phyloP scores from a whole-genome alignment of 805 yeast species.

The Candida quercuum region DNA sequence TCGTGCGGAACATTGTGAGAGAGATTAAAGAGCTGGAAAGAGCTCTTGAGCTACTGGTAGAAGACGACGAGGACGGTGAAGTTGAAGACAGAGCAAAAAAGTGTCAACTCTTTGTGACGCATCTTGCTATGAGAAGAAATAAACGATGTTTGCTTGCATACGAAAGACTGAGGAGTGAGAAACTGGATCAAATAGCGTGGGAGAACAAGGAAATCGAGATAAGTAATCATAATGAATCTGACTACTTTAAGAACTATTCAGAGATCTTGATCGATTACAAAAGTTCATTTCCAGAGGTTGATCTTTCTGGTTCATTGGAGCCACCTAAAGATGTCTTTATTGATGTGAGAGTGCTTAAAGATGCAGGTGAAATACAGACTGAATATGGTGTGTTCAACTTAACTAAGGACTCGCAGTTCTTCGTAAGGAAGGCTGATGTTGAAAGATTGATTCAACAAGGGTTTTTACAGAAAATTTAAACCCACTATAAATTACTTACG shows the following conservation, averaged over 20 bases:
- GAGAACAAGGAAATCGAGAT: constrained; percentile 51
- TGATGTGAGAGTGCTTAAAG: constrained; percentile 88
- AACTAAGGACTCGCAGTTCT: constrained; percentile 90
- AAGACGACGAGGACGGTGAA: constrained; percentile 18
- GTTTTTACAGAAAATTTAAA: constrained; percentile 66
- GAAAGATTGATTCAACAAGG: constrained; percentile 94
- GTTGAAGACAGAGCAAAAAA: constrained; percentile 42
- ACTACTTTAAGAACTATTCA: constrained; percentile 65
- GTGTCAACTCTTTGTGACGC: constrained; percentile 53
- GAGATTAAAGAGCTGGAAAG: constrained; percentile 64
- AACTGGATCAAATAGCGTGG: constrained; percentile 70
- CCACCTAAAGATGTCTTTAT: constrained; percentile 92
- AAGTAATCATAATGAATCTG: constrained; percentile 74
- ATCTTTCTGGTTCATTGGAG: constrained; percentile 78
- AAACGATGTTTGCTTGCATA: constrained; percentile 87
- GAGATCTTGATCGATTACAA: constrained; percentile 72
- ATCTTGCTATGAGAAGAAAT: constrained; percentile 77
- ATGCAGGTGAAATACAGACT: constrained; percentile 96
- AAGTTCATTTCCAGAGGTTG: constrained; percentile 76
- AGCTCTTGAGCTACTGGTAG: constrained; percentile 45
- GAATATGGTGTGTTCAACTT: constrained; percentile 94
- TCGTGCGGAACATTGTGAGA: constrained; percentile 61
- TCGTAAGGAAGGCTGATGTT: constrained; percentile 90
- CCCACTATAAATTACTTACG: background rate
- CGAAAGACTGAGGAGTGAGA: constrained; percentile 63